Base-by-base conservation (phyloP, 2,329 filamentous ascomycete genomes). In the Pyrenophora graminea region DNA sequence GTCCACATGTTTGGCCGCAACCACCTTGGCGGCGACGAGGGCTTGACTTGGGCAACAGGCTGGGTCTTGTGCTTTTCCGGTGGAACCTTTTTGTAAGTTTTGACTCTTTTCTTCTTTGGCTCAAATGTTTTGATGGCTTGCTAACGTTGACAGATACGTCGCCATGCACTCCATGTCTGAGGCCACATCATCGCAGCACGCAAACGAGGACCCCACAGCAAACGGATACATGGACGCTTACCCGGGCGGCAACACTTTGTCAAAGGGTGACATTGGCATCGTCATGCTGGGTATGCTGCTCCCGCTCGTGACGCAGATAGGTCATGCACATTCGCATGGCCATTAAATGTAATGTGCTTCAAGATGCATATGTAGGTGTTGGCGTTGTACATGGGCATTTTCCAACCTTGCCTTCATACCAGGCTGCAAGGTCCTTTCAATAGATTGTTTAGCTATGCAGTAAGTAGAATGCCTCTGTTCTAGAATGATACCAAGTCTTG, bases 151-250 rank as follows among this genome's bases (percentile, higher is more conserved):
- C 57, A 95, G 91, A 63, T 96, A 97, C 68, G 94, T 99, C 37
- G 94, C 94, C 1, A 97, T 97, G 92, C 94, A 99, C 69, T 91
- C 92, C 1, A 96, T 97, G 91, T 90, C 95, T 69, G 92, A 96
- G 66, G 84, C 86, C 18, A 77, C 79, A 10, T 56, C 64, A 7
- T 48, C 51, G 3, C 45, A 48, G 13, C 60, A 59, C 17, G 63
- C 68, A 6, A 61, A 71, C 43, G 64, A 67, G 27, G 67, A 72
- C 34, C 65, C 61, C 44, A 73, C 74, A 7, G 70, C 75, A 2
- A 76, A 81, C 25, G 73, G 76, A 44, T 80, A 85, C 56, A 78
- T 84, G n/a, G 77, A 82, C 50, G 61, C 66, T 31, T 85, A 86
- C 41, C 48, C 59, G 49, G 70, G 31, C 64, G 76, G 34, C 79